Base-by-base conservation (phyloP, 2,329 filamentous ascomycete species). In the Fusarium albosuccineum region DNA sequence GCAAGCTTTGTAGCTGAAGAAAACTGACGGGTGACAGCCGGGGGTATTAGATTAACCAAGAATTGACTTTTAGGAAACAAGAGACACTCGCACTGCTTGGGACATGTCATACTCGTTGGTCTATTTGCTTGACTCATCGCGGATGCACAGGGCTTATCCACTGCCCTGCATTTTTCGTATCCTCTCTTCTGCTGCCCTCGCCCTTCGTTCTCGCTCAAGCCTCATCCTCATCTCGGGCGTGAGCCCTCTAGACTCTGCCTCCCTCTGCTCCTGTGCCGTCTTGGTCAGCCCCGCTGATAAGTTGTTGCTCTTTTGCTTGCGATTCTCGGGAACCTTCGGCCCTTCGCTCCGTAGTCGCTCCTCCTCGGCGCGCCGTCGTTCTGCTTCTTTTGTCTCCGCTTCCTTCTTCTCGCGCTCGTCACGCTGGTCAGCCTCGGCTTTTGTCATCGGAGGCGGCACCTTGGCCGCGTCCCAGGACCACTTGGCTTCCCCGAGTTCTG, bases 121-220 rank as follows among this genome's bases (percentile, higher is more conserved):
- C 9, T 22, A 48, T 48, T 17, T 2, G 13, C 7, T 17, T 49
- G 7, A 22, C 4, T 22, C 3, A 22, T 22, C 22, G 22, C 22
- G 22, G 22, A 22, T 22, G 22, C 22, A 22, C 22, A 22, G 22
- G 22, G 22, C n/a, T 73, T 51, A 77, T 16, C 58, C 52, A 7
- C 71, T 67, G 4, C 57, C 56, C 37, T 73, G 70, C 86, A 93
- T 83, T 73, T 86, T 85, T 79, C 86, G 89, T 62, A 97, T 85
- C 75, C 95, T 88, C 81, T 95, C 94, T 80, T 98, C 96, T 0
- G 94, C 95, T 9, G 96, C 96, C 72, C 95, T 88, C 5, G 96
- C 96, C 74, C 95, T 90, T 71, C 94, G 85, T 80, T 99, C 96
- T 70, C 96, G 85, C 78, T 98, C 96, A 55, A 98, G 79, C 76